A percentile compares a stretch with the other conserved stretches of the same genome.
phyloP scores from a whole-genome alignment of 169 alveolate species.

The Plasmodium gonderi region DNA sequence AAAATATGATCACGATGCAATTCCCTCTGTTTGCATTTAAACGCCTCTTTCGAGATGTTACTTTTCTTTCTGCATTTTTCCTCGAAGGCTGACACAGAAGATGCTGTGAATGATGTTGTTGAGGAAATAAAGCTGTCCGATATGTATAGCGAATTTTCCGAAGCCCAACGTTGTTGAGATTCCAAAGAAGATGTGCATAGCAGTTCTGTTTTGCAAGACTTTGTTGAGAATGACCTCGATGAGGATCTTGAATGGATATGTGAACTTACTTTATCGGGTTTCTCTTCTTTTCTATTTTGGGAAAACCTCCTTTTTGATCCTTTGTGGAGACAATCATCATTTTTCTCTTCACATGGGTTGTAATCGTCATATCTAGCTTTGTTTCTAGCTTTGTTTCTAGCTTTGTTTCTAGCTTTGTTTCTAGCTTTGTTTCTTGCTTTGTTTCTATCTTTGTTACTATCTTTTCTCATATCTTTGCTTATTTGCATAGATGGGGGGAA shows the following conservation, averaged over 20 bases:
- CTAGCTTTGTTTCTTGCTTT: neutral
- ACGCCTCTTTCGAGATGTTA: neutral
- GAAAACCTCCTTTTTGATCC: neutral
- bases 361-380: too few species aligned
- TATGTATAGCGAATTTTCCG: neutral
- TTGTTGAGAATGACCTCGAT: neutral
- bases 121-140: conserved; percentile 14
- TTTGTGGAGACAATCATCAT: too few species aligned
- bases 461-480: neutral
- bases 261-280: neutral
- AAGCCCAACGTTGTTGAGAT: neutral
- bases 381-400: too few species aligned
- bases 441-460: neutral
- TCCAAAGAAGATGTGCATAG: neutral
- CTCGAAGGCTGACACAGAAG: conserved; percentile 11
- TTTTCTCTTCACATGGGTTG: too few species aligned
- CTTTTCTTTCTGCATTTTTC: neutral
- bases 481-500: neutral
- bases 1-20: too few species aligned
- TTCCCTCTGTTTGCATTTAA: neutral
- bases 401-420: too few species aligned
- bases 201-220: neutral
- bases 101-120: neutral
- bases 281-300: neutral
- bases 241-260: neutral